Evolutionary conservation across 345 rosid species (phyloP).

Genomic region (Lepidium sativum): DNA sequence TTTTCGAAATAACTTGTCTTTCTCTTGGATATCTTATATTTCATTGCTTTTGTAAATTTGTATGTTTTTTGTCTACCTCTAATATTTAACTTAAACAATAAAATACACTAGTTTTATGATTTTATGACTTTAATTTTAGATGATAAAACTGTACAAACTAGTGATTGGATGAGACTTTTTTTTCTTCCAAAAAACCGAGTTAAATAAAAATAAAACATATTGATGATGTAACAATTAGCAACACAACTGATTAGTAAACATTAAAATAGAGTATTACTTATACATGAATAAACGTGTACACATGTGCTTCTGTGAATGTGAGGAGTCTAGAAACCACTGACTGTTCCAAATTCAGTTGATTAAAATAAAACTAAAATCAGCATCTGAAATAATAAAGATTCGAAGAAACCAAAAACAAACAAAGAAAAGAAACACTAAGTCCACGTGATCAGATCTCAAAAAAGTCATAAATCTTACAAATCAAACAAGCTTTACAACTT

Average conservation of each 20-base stretch:
- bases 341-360: not conserved
- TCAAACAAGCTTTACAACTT: slow-evolving; percentile 22
- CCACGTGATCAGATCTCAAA: slow-evolving; percentile 33
- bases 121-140: no score
- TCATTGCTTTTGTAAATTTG: no score
- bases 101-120: no score
- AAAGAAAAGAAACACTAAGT: not conserved
- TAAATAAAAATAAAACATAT: not conserved
- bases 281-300: slow-evolving; percentile 3
- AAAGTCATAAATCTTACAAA: slow-evolving; percentile 14
- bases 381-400: slow-evolving; percentile 1
- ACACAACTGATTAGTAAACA: not conserved
- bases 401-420: not conserved
- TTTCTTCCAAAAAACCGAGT: no score
- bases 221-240: no score
- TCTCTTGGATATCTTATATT: no score
- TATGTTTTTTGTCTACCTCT: no score
- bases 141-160: no score
- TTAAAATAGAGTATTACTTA: not conserved
- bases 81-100: no score
- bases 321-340: not conserved
- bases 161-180: no score
- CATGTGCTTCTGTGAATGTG: slow-evolving; percentile 13
- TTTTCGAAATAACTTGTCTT: no score
- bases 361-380: slow-evolving; percentile 1